Conservation (phyloP, 2,329 filamentous ascomycete species). For the Drechslera avenae region DNA sequence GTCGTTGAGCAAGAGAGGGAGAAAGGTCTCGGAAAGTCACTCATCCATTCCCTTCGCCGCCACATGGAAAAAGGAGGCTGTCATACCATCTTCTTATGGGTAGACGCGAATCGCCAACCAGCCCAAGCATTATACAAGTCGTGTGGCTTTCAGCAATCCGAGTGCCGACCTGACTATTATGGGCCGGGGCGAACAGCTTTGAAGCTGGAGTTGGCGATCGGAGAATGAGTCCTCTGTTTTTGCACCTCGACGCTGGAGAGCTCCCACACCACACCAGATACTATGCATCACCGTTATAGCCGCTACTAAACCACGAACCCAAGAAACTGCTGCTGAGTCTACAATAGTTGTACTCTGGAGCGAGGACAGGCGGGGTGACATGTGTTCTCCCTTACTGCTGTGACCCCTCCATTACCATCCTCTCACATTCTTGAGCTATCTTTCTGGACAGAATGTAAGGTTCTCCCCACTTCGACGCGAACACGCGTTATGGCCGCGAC, state of each 20-base stretch:
- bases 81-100: slow-evolving; percentile 57
- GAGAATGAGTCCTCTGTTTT: slow-evolving; percentile 16
- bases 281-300: too few species aligned
- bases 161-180: slow-evolving; percentile 57
- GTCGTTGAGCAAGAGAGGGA: slow-evolving; percentile 54
- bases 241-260: too few species aligned
- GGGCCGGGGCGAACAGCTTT: slow-evolving; percentile 54
- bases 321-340: neutral
- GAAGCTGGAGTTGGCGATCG: slow-evolving; percentile 23
- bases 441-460: slow-evolving; percentile 31
- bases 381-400: slow-evolving; percentile 38
- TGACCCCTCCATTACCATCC: slow-evolving; percentile 21
- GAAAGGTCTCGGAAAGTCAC: slow-evolving; percentile 53
- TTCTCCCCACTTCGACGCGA: slow-evolving; percentile 23
- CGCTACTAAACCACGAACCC: too few species aligned
- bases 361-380: slow-evolving; percentile 26
- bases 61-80: slow-evolving; percentile 55
- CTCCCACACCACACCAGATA: too few species aligned
- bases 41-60: slow-evolving; percentile 52
- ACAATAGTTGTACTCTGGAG: neutral
- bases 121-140: slow-evolving; percentile 54
- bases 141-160: slow-evolving; percentile 54
- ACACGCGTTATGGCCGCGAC: slow-evolving; percentile 34
- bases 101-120: slow-evolving; percentile 54
- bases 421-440: slow-evolving; percentile 36